phyloP scores from a whole-genome alignment of 495 filamentous ascomycete genomes.

The Chaetomidium leptoderma region DNA sequence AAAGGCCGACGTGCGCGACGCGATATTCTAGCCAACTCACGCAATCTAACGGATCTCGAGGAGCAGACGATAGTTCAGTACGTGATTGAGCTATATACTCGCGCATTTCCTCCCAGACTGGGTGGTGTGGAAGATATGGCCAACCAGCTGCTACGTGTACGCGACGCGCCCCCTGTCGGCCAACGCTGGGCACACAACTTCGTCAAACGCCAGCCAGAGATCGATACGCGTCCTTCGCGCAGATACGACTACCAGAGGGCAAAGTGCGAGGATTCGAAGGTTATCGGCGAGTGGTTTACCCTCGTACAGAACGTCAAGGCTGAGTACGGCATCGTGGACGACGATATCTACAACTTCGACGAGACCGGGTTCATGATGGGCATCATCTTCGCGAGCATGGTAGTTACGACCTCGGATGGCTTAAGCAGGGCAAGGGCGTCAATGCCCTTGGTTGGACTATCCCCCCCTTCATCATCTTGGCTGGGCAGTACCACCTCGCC shows the following conservation, averaged over 20 bases:
- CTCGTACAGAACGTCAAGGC: too few relatives aligned
- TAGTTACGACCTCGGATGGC: background rate
- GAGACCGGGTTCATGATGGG: slow-evolving; percentile 1
- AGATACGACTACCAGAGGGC: too few relatives aligned
- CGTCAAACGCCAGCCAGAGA: too few relatives aligned
- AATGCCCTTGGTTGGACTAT: too few relatives aligned
- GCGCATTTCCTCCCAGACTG: background rate
- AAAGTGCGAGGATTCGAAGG: background rate
- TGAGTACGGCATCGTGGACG: background rate
- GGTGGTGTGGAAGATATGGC: background rate
- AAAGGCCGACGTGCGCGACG: background rate
- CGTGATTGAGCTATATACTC: background rate
- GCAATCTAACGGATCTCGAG: background rate
- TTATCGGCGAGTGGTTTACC: background rate
- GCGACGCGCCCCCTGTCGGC: too few relatives aligned
- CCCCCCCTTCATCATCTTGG: too few relatives aligned
- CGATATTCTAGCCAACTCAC: slow-evolving; percentile 2
- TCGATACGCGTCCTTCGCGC: too few relatives aligned
- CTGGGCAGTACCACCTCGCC: too few relatives aligned
- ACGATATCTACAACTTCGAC: background rate
- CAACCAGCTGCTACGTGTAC: too few relatives aligned
- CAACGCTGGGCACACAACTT: too few relatives aligned
- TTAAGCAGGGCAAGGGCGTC: background rate
- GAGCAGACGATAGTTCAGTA: slow-evolving; percentile 5
- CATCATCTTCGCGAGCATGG: background rate